Base-by-base conservation (phyloP, 768 basidiomycete genomes). In the Mycena venus region DNA sequence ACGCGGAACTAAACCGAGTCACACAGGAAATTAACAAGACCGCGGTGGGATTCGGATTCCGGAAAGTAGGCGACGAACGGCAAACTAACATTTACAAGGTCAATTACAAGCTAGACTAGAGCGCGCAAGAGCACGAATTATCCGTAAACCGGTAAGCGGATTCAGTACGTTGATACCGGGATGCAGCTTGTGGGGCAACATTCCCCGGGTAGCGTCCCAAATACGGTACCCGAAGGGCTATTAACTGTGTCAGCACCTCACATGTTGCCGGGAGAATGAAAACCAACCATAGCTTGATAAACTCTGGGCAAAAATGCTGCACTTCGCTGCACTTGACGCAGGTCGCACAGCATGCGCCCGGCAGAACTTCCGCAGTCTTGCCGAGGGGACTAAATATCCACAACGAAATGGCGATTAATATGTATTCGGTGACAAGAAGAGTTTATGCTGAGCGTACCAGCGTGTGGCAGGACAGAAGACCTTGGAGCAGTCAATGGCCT, bases 181-280 rank as follows among this genome's bases (percentile, higher is more conserved):
- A 65, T 65, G 64, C 64, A 65, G 64, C 64, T 65, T 66, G 65
- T 66, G 65, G 65, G 51, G 65, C 65, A 66, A 66, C 65, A 66
- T 66, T 66, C 65, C 51, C 65, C 51, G 51, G 65, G 65, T 51
- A 66, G 65, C 51, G 34, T 66, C 51, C 65, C 65, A 66, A 66
- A 66, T 51, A 66, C 65, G 65, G 65, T 55, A 40, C 65, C 65
- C 65, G 65, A 29, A 66, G 65, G 65, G 65, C 65, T 66, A 66
- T 66, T 40, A 66, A 66, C 51, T 53, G 65, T 51, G 49, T 66
- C 65, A 66, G 65, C 65, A 36, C 38, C 65, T 66, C 65, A 66
- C 65, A 66, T 66, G 63, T 65, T 51, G 31, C 63, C 47, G 63
- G 63, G 63, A 65, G 63, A 65, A 65, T 65, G 47, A 53, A 65